Conservation (phyloP, 768 basidiomycete species). For the Kwoniella mangroviensis region DNA sequence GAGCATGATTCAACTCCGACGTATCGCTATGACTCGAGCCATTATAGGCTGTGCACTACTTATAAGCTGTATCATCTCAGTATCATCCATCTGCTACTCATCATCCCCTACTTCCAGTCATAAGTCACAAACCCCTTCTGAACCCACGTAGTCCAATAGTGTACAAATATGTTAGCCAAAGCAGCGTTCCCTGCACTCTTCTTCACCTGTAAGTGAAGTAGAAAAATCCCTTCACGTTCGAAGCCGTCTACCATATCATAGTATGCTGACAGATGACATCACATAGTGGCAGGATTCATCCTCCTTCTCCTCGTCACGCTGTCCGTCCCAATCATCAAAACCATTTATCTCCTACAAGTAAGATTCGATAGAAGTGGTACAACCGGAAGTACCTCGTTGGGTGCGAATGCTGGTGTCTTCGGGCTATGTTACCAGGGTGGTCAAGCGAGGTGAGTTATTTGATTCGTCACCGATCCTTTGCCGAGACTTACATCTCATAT, state of each 20-base stretch:
- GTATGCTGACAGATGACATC: too few relatives aligned
- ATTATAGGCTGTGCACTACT: too few relatives aligned
- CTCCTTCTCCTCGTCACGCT: conserved; percentile 76
- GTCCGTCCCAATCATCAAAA: conserved; percentile 75
- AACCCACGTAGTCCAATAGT: background rate
- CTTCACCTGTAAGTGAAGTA: conserved; percentile 37
- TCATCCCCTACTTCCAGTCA: too few relatives aligned
- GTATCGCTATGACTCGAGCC: too few relatives aligned
- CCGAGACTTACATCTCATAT: too few relatives aligned
- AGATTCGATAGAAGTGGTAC: conserved; percentile 52
- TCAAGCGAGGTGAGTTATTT: conserved; percentile 32
- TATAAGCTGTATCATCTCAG: too few relatives aligned
- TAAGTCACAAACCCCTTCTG: too few relatives aligned
- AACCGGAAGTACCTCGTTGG: conserved; percentile 45
- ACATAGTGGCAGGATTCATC: conserved; percentile 69
- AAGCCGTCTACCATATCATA: too few relatives aligned
- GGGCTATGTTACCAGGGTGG: conserved; percentile 70
- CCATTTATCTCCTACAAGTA: conserved; percentile 66
- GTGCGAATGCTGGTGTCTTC: conserved; percentile 78
- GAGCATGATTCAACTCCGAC: too few relatives aligned
- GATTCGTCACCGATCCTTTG: too few relatives aligned
- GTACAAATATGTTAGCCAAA: conserved; percentile 24
- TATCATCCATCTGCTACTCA: too few relatives aligned
- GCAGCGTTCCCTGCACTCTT: conserved; percentile 37
- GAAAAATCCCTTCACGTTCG: too few relatives aligned